Evolutionary conservation across 169 alveolate genomes (phyloP).

Genomic region (Eimeria tenella): DNA sequence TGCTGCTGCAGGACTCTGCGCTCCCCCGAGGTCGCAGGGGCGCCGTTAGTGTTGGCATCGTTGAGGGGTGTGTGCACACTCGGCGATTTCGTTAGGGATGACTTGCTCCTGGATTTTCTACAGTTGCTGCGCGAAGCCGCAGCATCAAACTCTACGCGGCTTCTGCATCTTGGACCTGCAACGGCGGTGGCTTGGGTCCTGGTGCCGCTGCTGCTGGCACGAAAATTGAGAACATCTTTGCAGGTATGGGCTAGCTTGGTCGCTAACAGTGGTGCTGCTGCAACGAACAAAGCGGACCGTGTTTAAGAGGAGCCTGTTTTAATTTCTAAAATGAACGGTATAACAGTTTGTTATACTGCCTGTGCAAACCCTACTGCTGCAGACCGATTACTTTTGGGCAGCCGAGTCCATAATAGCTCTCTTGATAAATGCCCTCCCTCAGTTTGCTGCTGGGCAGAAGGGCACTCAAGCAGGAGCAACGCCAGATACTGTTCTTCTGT

Average conservation of each 20-base stretch:
- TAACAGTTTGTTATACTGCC: not conserved
- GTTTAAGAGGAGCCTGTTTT: not conserved
- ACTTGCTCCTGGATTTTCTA: constrained; percentile 61
- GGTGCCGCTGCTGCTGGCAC: constrained; percentile 63
- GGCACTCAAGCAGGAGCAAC: not conserved
- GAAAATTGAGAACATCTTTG: constrained; percentile 22
- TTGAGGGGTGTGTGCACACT: constrained; percentile 63
- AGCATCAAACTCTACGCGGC: constrained; percentile 18
- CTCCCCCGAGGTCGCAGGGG: constrained; percentile 49
- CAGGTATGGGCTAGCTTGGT: not conserved
- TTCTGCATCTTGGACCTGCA: constrained; percentile 43
- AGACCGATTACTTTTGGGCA: constrained; percentile 41
- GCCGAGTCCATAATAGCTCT: constrained; percentile 6
- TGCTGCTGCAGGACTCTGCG: constrained; percentile 69
- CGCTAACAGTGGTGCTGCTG: not conserved
- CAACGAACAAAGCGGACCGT: not conserved
- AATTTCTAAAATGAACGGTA: no score
- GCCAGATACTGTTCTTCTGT: constrained; percentile 31
- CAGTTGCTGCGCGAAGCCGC: constrained; percentile 61
- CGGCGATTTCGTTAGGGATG: constrained; percentile 48
- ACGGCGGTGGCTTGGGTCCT: constrained; percentile 59
- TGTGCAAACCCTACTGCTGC: constrained; percentile 16
- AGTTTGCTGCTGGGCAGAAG: constrained; percentile 54
- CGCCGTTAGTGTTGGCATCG: constrained; percentile 55
- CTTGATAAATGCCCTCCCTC: constrained; percentile 35